Evolutionary conservation across 1,284 basidiomycete species (phyloP).

Genomic region (Papiliotrema fonsecae): DNA sequence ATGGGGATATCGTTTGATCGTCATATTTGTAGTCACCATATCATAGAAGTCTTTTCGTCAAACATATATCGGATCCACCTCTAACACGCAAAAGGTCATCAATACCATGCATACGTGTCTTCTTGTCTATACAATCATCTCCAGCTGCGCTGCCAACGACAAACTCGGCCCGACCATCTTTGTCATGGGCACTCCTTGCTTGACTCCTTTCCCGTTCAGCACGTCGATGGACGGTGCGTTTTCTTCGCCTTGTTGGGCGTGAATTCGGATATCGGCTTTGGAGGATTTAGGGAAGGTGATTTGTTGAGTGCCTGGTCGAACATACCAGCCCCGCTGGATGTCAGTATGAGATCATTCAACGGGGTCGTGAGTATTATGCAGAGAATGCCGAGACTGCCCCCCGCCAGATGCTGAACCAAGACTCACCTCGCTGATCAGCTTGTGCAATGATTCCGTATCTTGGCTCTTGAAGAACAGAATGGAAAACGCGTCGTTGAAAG

Average conservation of each 20-base stretch:
- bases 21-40: too few species aligned
- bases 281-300: slow-evolving; percentile 36
- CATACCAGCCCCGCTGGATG: slow-evolving; percentile 40
- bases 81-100: too few species aligned
- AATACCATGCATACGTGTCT: too few species aligned
- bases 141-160: slow-evolving; percentile 44
- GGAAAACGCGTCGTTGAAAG: slow-evolving; percentile 40
- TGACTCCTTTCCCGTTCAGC: slow-evolving; percentile 28
- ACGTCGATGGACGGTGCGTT: slow-evolving; percentile 11
- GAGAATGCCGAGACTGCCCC: background rate
- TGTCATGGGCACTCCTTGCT: slow-evolving; percentile 35
- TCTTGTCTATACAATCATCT: slow-evolving; percentile 49
- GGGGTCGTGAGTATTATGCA: too few species aligned
- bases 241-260: slow-evolving; percentile 11
- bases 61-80: too few species aligned
- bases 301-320: slow-evolving; percentile 39
- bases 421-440: slow-evolving; percentile 37
- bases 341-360: slow-evolving; percentile 6
- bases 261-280: slow-evolving; percentile 23
- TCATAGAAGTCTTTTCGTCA: too few species aligned
- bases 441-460: slow-evolving; percentile 35
- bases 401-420: background rate
- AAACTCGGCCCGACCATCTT: slow-evolving; percentile 45
- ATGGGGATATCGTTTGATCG: too few species aligned
- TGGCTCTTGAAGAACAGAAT: slow-evolving; percentile 46